Percentiles rank a stretch among this genome's conserved stretches.
phyloP scores from a whole-genome alignment of 139 green algal genomes.

The Auxenochlorella pyrenoidosa region DNA sequence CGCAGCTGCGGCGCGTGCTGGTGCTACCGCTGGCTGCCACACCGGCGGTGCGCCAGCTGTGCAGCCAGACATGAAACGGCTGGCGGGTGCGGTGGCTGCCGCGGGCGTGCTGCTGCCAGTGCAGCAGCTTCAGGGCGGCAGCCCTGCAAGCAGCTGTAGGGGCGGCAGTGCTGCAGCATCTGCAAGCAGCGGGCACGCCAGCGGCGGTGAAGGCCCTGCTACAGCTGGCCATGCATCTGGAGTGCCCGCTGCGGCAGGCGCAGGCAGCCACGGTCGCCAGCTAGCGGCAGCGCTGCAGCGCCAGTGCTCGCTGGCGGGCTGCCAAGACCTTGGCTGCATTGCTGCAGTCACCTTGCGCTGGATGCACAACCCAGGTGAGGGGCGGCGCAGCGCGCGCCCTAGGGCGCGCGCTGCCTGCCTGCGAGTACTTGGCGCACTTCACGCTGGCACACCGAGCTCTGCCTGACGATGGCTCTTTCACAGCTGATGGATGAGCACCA shows the following conservation, averaged over 20 bases:
- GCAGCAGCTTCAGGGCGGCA: neutral
- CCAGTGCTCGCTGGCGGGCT: neutral
- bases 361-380: slow-evolving; percentile 49
- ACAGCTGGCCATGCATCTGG: neutral
- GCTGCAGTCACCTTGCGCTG: slow-evolving; percentile 63
- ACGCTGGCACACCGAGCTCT: too few species aligned
- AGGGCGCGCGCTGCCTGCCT: neutral
- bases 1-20: neutral
- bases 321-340: slow-evolving; percentile 27
- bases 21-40: neutral
- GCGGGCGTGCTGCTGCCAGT: slow-evolving; percentile 28
- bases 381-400: neutral
- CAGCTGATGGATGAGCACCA: too few species aligned
- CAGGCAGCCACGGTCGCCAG: neutral
- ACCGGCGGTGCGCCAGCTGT: neutral
- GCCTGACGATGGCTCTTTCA: neutral
- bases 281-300: slow-evolving; percentile 1
- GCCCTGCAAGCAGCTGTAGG: neutral
- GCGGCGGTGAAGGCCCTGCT: slow-evolving; percentile 2
- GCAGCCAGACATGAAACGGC: neutral
- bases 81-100: slow-evolving; percentile 14
- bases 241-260: neutral
- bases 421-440: neutral
- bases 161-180: too few species aligned
- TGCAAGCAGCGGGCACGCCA: slow-evolving; percentile 18